These are phyloP conservation scores for Phytophthora kernoviae DNA, from an alignment of 352 stramenopile genomes.

Conservation along the genomic window DNA sequence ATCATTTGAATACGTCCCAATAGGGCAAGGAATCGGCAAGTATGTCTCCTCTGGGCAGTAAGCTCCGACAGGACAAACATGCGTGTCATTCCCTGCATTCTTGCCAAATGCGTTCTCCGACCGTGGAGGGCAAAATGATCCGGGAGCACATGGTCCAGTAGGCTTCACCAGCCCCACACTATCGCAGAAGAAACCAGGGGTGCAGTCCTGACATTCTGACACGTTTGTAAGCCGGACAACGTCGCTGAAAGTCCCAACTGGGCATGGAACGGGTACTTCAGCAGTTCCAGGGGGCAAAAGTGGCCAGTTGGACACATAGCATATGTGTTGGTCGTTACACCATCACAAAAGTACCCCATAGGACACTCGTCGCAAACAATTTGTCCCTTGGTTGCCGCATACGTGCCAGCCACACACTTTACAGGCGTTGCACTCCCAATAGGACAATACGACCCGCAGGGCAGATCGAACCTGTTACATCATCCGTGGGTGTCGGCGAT, in stretches of 20 bases:
- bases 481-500: conserved; percentile 51
- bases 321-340: conserved; percentile 42
- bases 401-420: conserved; percentile 54
- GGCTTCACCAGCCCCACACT: conserved; percentile 27
- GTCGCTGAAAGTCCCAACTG: conserved; percentile 70
- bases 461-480: conserved; percentile 50
- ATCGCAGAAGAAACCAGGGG: conserved; percentile 49
- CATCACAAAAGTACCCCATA: conserved; percentile 72
- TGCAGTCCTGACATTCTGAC: conserved; percentile 46
- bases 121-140: conserved; percentile 59
- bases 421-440: conserved; percentile 47
- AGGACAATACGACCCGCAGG: conserved; percentile 63
- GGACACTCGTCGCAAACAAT: conserved; percentile 48
- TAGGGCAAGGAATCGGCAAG: conserved; percentile 56
- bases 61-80: conserved; percentile 64
- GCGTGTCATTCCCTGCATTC: conserved; percentile 36
- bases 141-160: conserved; percentile 47
- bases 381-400: conserved; percentile 32
- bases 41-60: conserved; percentile 85
- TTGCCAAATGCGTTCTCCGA: conserved; percentile 51
- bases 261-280: conserved; percentile 54
- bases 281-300: conserved; percentile 57
- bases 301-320: conserved; percentile 48
- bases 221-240: conserved; percentile 37
- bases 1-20: conserved; percentile 65